phyloP scores from a whole-genome alignment of 1,139 yeast species.

The Candida glucosophila region DNA sequence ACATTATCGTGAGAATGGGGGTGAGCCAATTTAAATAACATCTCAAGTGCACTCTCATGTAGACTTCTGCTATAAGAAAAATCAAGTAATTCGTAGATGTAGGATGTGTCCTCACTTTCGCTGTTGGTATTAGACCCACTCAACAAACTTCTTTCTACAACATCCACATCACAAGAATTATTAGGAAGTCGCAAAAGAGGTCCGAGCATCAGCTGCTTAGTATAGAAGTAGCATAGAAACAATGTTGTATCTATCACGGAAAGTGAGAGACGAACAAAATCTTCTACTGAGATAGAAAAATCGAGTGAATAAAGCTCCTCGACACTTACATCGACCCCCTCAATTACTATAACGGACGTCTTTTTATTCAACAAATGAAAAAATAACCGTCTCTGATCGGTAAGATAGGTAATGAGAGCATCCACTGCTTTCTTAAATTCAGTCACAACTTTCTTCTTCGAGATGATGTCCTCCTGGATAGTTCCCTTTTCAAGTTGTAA shows the following conservation, averaged over 20 bases:
- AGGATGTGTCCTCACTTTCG: conserved; percentile 30
- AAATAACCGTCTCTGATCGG: conserved; percentile 46
- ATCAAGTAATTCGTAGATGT: conserved; percentile 66
- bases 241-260: conserved; percentile 68
- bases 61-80: conserved; percentile 59
- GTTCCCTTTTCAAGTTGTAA: neutral
- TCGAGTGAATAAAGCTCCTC: conserved; percentile 27
- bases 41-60: conserved; percentile 61
- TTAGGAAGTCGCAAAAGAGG: conserved; percentile 69
- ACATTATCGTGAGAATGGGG: conserved; percentile 13
- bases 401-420: conserved; percentile 45
- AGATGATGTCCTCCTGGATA: conserved; percentile 1
- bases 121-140: conserved; percentile 13
- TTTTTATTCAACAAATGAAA: conserved; percentile 19
- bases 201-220: conserved; percentile 67
- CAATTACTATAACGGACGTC: conserved; percentile 31
- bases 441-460: conserved; percentile 16
- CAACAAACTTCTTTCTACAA: conserved; percentile 50
- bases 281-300: conserved; percentile 8
- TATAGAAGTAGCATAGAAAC: conserved; percentile 62
- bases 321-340: conserved; percentile 32
- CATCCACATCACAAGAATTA: conserved; percentile 61
- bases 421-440: conserved; percentile 38
- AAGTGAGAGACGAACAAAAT: conserved; percentile 25
- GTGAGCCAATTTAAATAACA: conserved; percentile 38